These are phyloP conservation scores for Cucurbitaria berberidis DNA, from an alignment of 2,329 filamentous ascomycete species.

Conservation along the genomic window DNA sequence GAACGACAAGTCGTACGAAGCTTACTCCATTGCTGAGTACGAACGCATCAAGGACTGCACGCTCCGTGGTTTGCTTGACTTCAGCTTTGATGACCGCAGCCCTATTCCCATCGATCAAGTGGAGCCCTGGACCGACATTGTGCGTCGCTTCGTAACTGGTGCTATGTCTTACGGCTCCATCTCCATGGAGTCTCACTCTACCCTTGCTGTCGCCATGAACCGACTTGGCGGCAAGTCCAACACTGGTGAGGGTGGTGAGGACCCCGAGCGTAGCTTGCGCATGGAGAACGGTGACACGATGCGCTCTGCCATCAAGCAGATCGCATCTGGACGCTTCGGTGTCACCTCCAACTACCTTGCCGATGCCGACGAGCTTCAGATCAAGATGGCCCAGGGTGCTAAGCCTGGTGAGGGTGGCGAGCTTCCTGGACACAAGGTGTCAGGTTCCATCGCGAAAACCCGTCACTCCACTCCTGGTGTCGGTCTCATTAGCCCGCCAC, in stretches of 20 bases:
- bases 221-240: slow-evolving; percentile 95
- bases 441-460: slow-evolving; percentile 89
- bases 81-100: slow-evolving; percentile 86
- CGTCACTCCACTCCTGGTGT: slow-evolving; percentile 96
- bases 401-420: slow-evolving; percentile 98
- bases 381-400: slow-evolving; percentile 99
- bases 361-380: slow-evolving; percentile 94
- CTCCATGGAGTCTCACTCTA: slow-evolving; percentile 98
- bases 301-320: slow-evolving; percentile 97
- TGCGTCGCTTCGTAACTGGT: slow-evolving; percentile 93
- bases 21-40: slow-evolving; percentile 90
- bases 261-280: slow-evolving; percentile 84
- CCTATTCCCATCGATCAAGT: slow-evolving; percentile 95
- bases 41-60: slow-evolving; percentile 98
- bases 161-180: slow-evolving; percentile 99
- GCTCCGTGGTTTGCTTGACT: slow-evolving; percentile 90
- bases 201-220: slow-evolving; percentile 95
- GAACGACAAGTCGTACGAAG: slow-evolving; percentile 98
- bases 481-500: slow-evolving; percentile 92
- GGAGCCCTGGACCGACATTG: slow-evolving; percentile 97
- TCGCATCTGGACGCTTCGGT: slow-evolving; percentile 94
- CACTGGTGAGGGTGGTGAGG: slow-evolving; percentile 96
- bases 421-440: slow-evolving; percentile 95
- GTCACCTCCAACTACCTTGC: slow-evolving; percentile 94
- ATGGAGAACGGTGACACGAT: slow-evolving; percentile 94